Base-by-base conservation (phyloP, 768 basidiomycete genomes). In the Tricholoma furcatifolium region DNA sequence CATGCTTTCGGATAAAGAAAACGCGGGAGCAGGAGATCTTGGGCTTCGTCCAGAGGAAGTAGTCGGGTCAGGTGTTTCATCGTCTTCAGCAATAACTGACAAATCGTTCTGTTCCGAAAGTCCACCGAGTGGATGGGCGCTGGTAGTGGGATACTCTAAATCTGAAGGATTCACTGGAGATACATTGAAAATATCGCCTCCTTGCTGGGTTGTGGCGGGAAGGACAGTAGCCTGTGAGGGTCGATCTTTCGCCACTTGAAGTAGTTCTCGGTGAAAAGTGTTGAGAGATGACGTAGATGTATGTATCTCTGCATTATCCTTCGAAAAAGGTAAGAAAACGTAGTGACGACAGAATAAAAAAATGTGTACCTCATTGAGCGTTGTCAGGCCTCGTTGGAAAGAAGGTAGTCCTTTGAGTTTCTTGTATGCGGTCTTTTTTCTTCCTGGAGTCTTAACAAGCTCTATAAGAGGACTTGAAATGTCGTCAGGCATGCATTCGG, bases 391-490 rank as follows among this genome's bases (percentile, higher is more conserved):
- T 51, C 77, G 68, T 62, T 79, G 83, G 8, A 78, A 78, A 5
- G 74, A 62, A 38, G 41, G 36, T 4, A 50, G n/a, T 3, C 74
- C 64, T 58, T 81, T 81, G 15, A 78, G 72, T 58, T 77, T 80
- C 59, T 75, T 80, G 3, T 72, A 70, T 12, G 76, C 67, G 43
- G 73, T 75, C 69, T 80, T 88, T 67, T 81, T 89, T 40, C 89
- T 80, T 27, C 87, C 84, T 12, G 91, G 91, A 1, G 91, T 93
- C 70, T 93, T 93, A 2, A 93, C 82, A 15, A 93, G 77, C 48
- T 92, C 88, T 38, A 90, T 84, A 14, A 92, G 78, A 7, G 83
- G 79, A 43, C 90, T 91, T 56, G 12, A 11, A 20, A 50, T 60
- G 18, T 54, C 45, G 14, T 45, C 45, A 23, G 20, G 9, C 24